Base-by-base conservation (phyloP, 768 basidiomycete species). In the Collybiopsis confluens region DNA sequence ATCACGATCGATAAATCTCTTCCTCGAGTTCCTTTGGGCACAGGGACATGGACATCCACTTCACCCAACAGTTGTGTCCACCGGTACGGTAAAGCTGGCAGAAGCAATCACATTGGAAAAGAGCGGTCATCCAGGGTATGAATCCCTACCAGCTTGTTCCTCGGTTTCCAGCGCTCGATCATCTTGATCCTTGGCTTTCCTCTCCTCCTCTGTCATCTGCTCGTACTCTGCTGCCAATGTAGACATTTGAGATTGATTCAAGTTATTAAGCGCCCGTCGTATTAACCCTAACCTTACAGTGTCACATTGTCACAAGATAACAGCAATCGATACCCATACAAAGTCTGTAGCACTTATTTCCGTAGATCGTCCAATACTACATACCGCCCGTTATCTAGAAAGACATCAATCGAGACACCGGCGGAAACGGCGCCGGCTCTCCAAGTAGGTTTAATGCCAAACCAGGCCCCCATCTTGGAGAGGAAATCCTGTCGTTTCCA, bases 11-110 rank as follows among this genome's bases (percentile, higher is more conserved):
- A 64, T 24, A 98, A 79, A 53, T 96, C 85, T 61, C 75, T 86
- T 11, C 76, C 91, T 48, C 91, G 80, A 4, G 93, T 96, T 15
- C 94, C 96, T 55, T 86, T 82, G 4, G 93, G 90, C 3, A 99
- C 87, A 7, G 90, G 86, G 9, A 98, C 74, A 11, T 79, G 73
- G 49, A 99, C 71, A 57, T 96, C 90, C 20, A 97, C 80, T 51
- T 97, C 93, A 13, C 81, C 83, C 6, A 99, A 77, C 61, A 93
- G 85, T 65, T 99, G 97, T 44, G 71, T 85, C 97, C 97, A 99
- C 52, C 69, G 73, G 69, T 96, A 98, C 4, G 97, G 97, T 57
- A 99, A 74, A 16, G 84, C 92, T 93, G 61, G 52, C 50, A 38
- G 23, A 43, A 59, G 45, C n/a, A n/a, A n/a, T n/a, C n/a, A n/a